Conservation (phyloP, 2,329 filamentous ascomycete genomes). For the Alternaria ventricosa region DNA sequence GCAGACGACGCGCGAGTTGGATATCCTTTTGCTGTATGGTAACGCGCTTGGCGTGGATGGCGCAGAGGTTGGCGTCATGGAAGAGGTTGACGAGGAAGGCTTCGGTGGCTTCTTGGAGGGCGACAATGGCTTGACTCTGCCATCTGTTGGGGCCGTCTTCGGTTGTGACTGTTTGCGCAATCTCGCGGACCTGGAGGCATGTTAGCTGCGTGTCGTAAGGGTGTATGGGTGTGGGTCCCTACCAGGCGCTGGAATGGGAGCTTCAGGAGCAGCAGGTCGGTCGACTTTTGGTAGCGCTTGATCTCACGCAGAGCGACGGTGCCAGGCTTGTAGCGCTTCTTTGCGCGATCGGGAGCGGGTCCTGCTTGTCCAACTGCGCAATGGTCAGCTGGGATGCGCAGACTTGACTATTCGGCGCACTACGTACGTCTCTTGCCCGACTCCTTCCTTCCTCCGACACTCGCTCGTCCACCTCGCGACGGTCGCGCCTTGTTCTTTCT, state of each 20-base stretch:
- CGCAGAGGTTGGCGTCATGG: slow-evolving; percentile 97
- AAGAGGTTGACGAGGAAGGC: slow-evolving; percentile 98
- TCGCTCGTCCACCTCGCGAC: slow-evolving; percentile 37
- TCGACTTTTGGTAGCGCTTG: slow-evolving; percentile 96
- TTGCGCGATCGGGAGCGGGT: slow-evolving; percentile 41
- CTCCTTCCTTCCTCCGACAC: slow-evolving; percentile 24
- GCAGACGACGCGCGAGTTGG: slow-evolving; percentile 92
- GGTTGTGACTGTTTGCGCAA: slow-evolving; percentile 73
- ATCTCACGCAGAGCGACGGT: slow-evolving; percentile 99
- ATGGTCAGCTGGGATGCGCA: slow-evolving; percentile 8
- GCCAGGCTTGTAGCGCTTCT: slow-evolving; percentile 60
- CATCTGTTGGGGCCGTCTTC: slow-evolving; percentile 69
- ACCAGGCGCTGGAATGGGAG: slow-evolving; percentile 95
- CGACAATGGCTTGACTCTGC: slow-evolving; percentile 97
- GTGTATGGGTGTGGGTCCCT: slow-evolving; percentile 13
- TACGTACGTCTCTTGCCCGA: slow-evolving; percentile 28
- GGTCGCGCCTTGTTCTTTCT: slow-evolving; percentile 43
- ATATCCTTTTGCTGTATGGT: slow-evolving; percentile 99
- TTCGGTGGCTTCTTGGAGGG: slow-evolving; percentile 97
- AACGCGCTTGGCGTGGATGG: slow-evolving; percentile 99
- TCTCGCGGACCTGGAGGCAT: slow-evolving; percentile 68
- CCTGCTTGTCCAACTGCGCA: slow-evolving; percentile 39
- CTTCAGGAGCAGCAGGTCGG: slow-evolving; percentile 95
- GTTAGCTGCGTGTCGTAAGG: slow-evolving; percentile 59
- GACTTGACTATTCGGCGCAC: background rate